A percentile compares a stretch with the other conserved stretches of the same genome.
Evolutionary conservation across 2,329 filamentous ascomycete species (phyloP).

Genomic region (Penicillium decumbens): DNA sequence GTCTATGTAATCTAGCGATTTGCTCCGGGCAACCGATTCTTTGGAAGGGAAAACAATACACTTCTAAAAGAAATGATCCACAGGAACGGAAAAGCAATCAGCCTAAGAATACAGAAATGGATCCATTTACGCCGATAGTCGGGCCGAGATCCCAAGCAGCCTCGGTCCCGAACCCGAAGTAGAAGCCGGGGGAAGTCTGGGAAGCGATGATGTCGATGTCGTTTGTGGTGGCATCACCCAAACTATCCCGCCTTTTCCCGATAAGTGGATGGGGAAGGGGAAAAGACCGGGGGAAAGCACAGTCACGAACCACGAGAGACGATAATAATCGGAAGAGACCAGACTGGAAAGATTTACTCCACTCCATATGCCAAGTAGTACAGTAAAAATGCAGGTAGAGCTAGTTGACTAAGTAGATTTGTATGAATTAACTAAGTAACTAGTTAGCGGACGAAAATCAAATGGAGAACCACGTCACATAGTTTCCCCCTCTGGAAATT

Average conservation of each 20-base stretch:
- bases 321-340: neutral
- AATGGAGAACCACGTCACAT: neutral
- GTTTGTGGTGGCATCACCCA: constrained; percentile 5
- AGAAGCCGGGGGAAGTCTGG: neutral
- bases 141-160: constrained; percentile 25
- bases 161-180: neutral
- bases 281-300: neutral
- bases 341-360: neutral
- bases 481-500: neutral
- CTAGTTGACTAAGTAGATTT: no score
- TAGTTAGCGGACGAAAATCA: neutral
- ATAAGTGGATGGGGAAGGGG: constrained; percentile 11
- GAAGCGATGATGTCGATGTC: constrained; percentile 14
- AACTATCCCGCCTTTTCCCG: constrained; percentile 33
- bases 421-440: no score
- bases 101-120: constrained; percentile 2
- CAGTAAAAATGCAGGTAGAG: neutral
- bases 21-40: constrained; percentile 1
- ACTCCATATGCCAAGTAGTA: no score
- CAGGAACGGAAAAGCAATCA: constrained; percentile 18
- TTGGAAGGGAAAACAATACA: neutral
- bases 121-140: constrained; percentile 17
- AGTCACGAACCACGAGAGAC: neutral
- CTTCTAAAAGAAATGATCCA: neutral
- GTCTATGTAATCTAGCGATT: constrained; percentile 32